Evolutionary conservation across 2,329 filamentous ascomycete genomes (phyloP).

Genomic region (Cladophialophora psammophila): DNA sequence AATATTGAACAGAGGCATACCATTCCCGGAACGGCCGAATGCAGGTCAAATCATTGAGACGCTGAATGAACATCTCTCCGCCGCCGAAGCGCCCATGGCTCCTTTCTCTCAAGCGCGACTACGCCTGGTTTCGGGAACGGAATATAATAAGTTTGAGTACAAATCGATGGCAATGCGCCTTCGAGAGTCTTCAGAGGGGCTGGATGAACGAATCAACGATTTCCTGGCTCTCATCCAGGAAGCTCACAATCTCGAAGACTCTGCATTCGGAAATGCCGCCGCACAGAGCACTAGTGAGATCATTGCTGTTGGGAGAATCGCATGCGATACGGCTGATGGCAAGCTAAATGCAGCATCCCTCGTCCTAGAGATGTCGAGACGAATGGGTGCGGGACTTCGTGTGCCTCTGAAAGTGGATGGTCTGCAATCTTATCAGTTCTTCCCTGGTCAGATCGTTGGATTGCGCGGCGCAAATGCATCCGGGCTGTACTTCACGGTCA

Average conservation of each 20-base stretch:
- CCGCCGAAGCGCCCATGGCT: conserved; percentile 73
- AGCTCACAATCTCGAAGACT: conserved; percentile 77
- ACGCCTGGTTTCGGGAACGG: conserved; percentile 83
- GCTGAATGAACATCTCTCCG: conserved; percentile 76
- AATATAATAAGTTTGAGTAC: conserved; percentile 89
- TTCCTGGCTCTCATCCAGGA: conserved; percentile 78
- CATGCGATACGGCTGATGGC: conserved; percentile 84
- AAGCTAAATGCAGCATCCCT: conserved; percentile 85
- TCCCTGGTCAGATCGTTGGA: conserved; percentile 93
- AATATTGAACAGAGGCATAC: conserved; percentile 56
- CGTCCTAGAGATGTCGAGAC: conserved; percentile 85
- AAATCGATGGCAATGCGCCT: conserved; percentile 95
- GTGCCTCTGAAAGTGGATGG: conserved; percentile 79
- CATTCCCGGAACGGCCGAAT: conserved; percentile 79
- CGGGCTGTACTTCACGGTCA: conserved; percentile 81
- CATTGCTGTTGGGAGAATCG: conserved; percentile 89
- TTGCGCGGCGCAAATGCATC: conserved; percentile 85
- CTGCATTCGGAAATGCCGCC: conserved; percentile 85
- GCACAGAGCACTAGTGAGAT: conserved; percentile 84
- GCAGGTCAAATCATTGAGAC: conserved; percentile 83
- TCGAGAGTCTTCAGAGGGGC: conserved; percentile 87
- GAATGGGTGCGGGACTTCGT: conserved; percentile 81
- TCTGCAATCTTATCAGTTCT: conserved; percentile 78
- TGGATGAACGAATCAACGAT: conserved; percentile 94
- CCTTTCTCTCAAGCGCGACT: conserved; percentile 79